A percentile compares a stretch with the other conserved stretches of the same genome.
Conservation (phyloP, 2,329 filamentous ascomycete genomes). For the Tricladium varicosporioides region DNA sequence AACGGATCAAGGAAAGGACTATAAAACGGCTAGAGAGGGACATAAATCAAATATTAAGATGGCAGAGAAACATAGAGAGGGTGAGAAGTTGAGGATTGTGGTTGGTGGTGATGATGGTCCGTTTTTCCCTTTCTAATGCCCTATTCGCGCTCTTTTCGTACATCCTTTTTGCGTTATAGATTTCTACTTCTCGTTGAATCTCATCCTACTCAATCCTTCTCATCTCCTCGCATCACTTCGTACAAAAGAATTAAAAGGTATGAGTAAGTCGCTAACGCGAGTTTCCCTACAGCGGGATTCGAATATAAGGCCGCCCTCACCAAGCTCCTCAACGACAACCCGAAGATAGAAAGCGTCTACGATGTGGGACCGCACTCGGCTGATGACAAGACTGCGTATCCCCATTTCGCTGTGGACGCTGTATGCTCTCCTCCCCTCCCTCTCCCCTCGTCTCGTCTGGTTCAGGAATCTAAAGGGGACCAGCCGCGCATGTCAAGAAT, state of each 20-base stretch:
- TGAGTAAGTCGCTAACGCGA: not conserved
- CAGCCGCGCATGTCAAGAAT: too few relatives aligned
- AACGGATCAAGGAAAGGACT: not conserved
- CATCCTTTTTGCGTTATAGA: not conserved
- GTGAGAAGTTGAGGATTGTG: conserved; percentile 49
- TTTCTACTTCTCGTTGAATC: not conserved
- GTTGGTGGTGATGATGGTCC: conserved; percentile 53
- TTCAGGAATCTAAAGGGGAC: not conserved
- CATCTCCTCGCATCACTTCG: not conserved
- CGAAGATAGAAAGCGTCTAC: conserved; percentile 63
- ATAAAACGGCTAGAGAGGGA: not conserved
- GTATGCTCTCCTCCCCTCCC: not conserved
- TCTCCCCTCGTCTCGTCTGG: not conserved
- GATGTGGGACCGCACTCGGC: conserved; percentile 68
- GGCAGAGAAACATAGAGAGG: conserved; percentile 6
- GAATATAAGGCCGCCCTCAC: conserved; percentile 79
- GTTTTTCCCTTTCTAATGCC: not conserved
- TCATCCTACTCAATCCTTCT: not conserved
- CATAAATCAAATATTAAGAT: conserved; percentile 8
- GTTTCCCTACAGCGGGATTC: conserved; percentile 49
- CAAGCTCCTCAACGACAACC: conserved; percentile 64
- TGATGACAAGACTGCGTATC: conserved; percentile 77
- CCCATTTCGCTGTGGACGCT: conserved; percentile 72
- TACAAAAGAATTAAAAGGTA: not conserved
- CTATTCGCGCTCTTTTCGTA: not conserved